Conservation (phyloP, 495 filamentous ascomycete species). For the Cercophora scortea region DNA sequence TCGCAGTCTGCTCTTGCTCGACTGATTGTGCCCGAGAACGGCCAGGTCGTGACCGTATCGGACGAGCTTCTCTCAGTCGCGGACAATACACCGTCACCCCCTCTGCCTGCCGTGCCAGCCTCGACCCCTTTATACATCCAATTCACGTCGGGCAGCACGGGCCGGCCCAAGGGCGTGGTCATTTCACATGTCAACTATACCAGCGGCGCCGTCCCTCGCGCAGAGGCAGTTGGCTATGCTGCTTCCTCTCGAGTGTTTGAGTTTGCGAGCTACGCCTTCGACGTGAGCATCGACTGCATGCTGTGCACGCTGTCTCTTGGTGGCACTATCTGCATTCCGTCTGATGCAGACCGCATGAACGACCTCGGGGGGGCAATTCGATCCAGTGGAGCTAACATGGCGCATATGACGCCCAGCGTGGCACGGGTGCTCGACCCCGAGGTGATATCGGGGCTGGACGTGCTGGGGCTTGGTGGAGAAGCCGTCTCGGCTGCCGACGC, state of each 20-base stretch:
- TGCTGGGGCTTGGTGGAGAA: slow-evolving; percentile 35
- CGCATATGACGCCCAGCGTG: slow-evolving; percentile 46
- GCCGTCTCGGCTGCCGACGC: slow-evolving; percentile 29
- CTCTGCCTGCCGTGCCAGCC: slow-evolving; percentile 18
- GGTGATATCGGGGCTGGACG: slow-evolving; percentile 28
- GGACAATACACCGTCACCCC: not conserved
- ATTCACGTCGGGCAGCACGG: slow-evolving; percentile 44
- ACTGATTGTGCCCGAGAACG: slow-evolving; percentile 18
- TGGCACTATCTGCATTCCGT: slow-evolving; percentile 57
- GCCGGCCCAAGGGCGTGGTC: slow-evolving; percentile 38
- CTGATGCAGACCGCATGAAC: slow-evolving; percentile 41
- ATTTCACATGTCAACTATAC: slow-evolving; percentile 36
- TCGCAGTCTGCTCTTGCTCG: slow-evolving; percentile 21
- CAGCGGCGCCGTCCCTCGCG: slow-evolving; percentile 32
- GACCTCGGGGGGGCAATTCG: slow-evolving; percentile 32
- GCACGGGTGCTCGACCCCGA: slow-evolving; percentile 39
- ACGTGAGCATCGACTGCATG: slow-evolving; percentile 44
- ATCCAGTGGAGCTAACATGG: slow-evolving; percentile 30
- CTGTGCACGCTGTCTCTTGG: slow-evolving; percentile 42
- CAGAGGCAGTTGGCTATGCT: slow-evolving; percentile 30
- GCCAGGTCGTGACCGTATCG: slow-evolving; percentile 15
- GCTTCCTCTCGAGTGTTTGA: slow-evolving; percentile 35
- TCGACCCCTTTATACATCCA: slow-evolving; percentile 31
- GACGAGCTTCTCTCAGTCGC: slow-evolving; percentile 2
- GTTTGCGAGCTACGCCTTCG: slow-evolving; percentile 46